Percentiles rank a stretch among this genome's conserved stretches.
Conservation (phyloP, 306 rosid genomes). For the Gynostemma pentaphyllum region DNA sequence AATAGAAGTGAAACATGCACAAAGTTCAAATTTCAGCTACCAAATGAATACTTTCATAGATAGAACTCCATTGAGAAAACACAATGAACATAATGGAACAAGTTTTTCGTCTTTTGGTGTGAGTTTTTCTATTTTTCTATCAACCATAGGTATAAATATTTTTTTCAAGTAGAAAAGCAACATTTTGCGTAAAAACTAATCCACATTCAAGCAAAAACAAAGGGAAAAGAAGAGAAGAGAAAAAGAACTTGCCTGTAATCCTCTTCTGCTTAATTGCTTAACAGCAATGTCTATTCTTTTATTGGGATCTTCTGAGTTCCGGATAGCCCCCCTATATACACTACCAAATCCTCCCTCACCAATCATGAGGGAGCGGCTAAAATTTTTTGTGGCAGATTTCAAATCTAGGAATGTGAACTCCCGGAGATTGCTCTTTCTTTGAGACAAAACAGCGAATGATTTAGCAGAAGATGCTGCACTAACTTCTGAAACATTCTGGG, state of each 20-base stretch:
- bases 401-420: constrained; percentile 46
- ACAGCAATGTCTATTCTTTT: constrained; percentile 42
- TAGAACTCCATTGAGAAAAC: no score
- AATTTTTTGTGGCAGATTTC: constrained; percentile 47
- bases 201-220: background rate
- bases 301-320: constrained; percentile 21
- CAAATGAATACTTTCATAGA: no score
- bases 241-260: constrained; percentile 45
- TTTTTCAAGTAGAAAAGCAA: no score
- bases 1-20: no score
- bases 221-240: background rate
- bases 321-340: constrained; percentile 34
- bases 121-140: no score
- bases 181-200: no score
- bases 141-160: no score
- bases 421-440: constrained; percentile 33
- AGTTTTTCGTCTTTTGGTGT: no score
- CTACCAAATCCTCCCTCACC: constrained; percentile 64
- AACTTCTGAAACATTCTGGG: constrained; percentile 36
- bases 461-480: constrained; percentile 33
- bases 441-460: constrained; percentile 41
- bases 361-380: constrained; percentile 41
- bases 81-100: no score
- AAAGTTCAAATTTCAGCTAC: no score
- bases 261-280: constrained; percentile 51